Conservation (phyloP, 2,329 filamentous ascomycete genomes). For the Grosmannia serpens region DNA sequence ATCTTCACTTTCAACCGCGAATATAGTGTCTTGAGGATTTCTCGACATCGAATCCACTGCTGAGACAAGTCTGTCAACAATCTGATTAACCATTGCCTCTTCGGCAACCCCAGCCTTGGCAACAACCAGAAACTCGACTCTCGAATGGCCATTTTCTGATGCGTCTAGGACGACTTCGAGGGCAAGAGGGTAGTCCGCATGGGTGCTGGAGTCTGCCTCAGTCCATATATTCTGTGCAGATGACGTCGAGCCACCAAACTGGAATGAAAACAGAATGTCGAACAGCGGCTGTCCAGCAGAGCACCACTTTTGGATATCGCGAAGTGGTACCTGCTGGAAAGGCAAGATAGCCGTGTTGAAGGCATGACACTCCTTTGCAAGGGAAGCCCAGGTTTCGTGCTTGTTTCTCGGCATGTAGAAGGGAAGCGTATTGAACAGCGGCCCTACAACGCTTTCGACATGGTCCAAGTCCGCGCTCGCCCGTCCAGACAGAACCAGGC, state of each 20-base stretch:
- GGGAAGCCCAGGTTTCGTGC: conserved; percentile 41
- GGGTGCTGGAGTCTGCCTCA: conserved; percentile 31
- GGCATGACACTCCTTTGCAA: conserved; percentile 55
- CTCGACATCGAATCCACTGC: conserved; percentile 16
- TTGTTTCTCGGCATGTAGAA: conserved; percentile 32
- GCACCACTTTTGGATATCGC: conserved; percentile 73
- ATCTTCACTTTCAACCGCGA: not conserved
- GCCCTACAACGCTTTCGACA: conserved; percentile 60
- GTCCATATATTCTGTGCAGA: conserved; percentile 37
- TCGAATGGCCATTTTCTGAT: conserved; percentile 12
- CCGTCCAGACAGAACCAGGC: conserved; percentile 69
- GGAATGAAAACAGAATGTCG: conserved; percentile 74
- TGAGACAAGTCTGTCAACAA: conserved; percentile 30
- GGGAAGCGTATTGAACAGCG: conserved; percentile 83
- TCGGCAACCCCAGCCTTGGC: conserved; percentile 34
- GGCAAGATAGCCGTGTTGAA: conserved; percentile 57
- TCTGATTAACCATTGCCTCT: conserved; percentile 15
- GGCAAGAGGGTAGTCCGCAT: conserved; percentile 63
- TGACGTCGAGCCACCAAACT: conserved; percentile 30
- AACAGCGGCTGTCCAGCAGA: conserved; percentile 53
- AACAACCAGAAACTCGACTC: conserved; percentile 46
- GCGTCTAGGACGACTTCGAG: conserved; percentile 55
- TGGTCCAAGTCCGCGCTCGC: conserved; percentile 56
- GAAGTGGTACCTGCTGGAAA: conserved; percentile 69
- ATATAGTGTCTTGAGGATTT: conserved; percentile 1